These are phyloP conservation scores for Trypanosoma vivax DNA, from an alignment of 208 protist species.

Conservation along the genomic window DNA sequence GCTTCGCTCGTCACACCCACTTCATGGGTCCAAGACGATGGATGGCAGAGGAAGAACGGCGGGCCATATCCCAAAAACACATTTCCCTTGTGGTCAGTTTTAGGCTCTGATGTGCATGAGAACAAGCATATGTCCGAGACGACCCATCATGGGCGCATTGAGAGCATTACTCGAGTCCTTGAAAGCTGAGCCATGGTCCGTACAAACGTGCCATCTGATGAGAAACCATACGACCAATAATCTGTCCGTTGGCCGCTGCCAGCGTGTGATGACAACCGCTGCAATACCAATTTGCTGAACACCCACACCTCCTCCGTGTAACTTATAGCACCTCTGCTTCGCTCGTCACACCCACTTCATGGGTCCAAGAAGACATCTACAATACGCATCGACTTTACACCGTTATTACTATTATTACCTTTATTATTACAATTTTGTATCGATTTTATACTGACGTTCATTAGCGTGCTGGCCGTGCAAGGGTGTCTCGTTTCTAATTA, in stretches of 20 bases:
- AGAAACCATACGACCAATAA: slow-evolving; percentile 4
- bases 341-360: slow-evolving; percentile 32
- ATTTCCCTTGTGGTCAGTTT: background rate
- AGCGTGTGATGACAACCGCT: background rate
- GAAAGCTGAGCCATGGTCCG: slow-evolving; percentile 6
- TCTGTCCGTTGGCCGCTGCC: background rate
- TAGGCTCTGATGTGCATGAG: slow-evolving; percentile 19
- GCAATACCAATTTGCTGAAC: no score
- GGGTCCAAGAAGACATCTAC: slow-evolving; percentile 13
- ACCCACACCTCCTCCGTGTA: no score
- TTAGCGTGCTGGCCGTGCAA: no score
- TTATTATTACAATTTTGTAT: no score
- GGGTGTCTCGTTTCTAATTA: no score
- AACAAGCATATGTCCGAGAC: slow-evolving; percentile 31
- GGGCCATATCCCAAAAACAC: background rate
- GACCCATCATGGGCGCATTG: slow-evolving; percentile 3
- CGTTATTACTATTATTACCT: no score
- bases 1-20: slow-evolving; percentile 44
- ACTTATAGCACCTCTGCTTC: slow-evolving; percentile 24
- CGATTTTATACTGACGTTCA: no score
- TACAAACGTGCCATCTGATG: background rate
- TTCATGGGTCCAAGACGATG: slow-evolving; percentile 19
- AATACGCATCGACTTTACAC: no score
- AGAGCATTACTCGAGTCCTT: slow-evolving; percentile 20
- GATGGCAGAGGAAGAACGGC: slow-evolving; percentile 13